A percentile compares a stretch with the other conserved stretches of the same genome.
Evolutionary conservation across 352 stramenopile species (phyloP).

Genomic region (Globisporangium recalcitrans): DNA sequence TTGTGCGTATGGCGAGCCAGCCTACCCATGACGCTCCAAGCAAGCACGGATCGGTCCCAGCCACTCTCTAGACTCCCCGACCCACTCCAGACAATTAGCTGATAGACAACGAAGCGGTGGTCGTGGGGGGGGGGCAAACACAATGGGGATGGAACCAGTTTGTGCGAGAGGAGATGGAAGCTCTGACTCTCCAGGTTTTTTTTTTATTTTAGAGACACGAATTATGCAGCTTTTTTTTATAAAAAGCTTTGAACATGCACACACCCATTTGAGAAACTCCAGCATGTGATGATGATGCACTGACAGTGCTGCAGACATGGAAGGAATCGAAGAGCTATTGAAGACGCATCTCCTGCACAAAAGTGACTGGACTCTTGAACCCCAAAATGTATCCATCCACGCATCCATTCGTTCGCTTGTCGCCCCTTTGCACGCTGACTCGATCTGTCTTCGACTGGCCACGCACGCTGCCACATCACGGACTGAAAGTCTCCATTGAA

Average conservation of each 20-base stretch:
- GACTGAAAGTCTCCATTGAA: background rate
- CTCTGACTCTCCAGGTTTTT: background rate
- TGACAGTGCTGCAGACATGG: no score
- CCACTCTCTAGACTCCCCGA: background rate
- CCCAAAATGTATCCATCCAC: background rate
- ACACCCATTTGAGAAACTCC: background rate
- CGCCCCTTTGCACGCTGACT: background rate
- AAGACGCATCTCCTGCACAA: no score
- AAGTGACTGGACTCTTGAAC: background rate
- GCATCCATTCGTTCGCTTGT: no score
- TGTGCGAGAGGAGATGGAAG: background rate
- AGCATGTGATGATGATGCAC: no score
- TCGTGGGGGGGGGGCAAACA: background rate
- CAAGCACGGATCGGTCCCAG: background rate
- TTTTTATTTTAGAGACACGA: slow-evolving; percentile 9
- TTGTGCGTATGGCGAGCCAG: slow-evolving; percentile 5
- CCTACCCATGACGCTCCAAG: background rate
- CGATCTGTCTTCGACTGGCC: background rate
- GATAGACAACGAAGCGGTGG: background rate
- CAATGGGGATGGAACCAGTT: background rate
- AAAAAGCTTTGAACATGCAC: background rate
- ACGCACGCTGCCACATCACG: background rate
- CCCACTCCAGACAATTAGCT: background rate
- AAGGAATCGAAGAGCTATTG: background rate
- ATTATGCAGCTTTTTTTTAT: background rate